These are phyloP conservation scores for Irpex sp. DNA, from an alignment of 1,284 basidiomycete genomes.

Conservation along the genomic window DNA sequence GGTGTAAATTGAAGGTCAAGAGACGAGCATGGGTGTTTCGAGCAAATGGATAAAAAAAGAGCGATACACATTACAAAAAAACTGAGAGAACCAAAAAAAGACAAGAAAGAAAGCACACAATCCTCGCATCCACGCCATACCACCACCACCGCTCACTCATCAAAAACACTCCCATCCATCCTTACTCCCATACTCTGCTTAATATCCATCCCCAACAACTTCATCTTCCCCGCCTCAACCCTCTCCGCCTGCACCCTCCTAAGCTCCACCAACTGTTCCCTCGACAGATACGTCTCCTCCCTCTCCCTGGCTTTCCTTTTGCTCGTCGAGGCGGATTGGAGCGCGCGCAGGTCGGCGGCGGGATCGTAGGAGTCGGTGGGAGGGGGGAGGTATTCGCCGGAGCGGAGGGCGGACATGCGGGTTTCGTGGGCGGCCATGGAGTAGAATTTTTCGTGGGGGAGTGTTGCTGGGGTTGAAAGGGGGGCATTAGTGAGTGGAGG, in stretches of 20 bases:
- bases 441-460: conserved; percentile 92
- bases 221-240: conserved; percentile 78
- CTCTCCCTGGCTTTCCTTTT: conserved; percentile 52
- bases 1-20: no score
- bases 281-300: conserved; percentile 66
- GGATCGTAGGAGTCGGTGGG: conserved; percentile 72
- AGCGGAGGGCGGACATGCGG: conserved; percentile 77
- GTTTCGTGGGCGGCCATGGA: conserved; percentile 78
- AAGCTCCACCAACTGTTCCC: conserved; percentile 76
- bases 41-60: background rate
- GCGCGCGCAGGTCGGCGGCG: conserved; percentile 74
- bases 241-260: conserved; percentile 80
- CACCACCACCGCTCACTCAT: no score
- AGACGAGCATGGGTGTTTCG: background rate
- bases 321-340: conserved; percentile 64
- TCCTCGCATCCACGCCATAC: no score
- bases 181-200: conserved; percentile 78
- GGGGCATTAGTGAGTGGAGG: no score
- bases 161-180: conserved; percentile 65
- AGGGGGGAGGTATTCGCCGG: conserved; percentile 74
- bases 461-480: no score
- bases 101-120: no score
- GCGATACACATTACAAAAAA: background rate
- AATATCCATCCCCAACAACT: conserved; percentile 77
- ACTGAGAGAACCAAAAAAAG: no score